Evolutionary conservation across 2,329 filamentous ascomycete genomes (phyloP).

Genomic region (Huntiella abstrusa): DNA sequence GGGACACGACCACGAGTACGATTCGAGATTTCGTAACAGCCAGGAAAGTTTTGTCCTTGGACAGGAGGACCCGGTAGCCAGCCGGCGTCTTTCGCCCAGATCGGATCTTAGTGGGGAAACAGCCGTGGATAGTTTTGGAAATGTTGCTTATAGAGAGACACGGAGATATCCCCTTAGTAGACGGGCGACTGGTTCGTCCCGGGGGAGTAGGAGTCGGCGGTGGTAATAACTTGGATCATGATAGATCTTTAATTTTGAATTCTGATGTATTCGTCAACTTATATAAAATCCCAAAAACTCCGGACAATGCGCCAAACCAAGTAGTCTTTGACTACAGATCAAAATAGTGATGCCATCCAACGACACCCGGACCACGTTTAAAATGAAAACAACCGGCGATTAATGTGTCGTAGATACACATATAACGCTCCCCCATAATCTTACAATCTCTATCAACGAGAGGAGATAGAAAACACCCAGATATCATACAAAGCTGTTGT

Average conservation of each 20-base stretch:
- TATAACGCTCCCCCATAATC: neutral
- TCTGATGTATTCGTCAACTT: neutral
- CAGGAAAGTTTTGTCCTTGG: slow-evolving; percentile 18
- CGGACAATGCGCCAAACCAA: slow-evolving; percentile 3
- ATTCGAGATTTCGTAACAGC: slow-evolving; percentile 15
- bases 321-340: neutral
- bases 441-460: slow-evolving; percentile 4
- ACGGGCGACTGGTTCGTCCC: neutral
- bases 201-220: neutral
- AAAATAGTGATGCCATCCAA: neutral
- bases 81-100: neutral
- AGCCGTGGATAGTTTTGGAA: neutral
- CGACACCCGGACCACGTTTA: neutral
- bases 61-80: slow-evolving; percentile 16
- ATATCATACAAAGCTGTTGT: slow-evolving; percentile 2
- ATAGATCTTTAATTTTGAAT: neutral
- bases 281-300: slow-evolving; percentile 6
- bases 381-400: too few species aligned
- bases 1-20: neutral
- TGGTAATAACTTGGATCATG: neutral
- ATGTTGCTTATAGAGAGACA: neutral
- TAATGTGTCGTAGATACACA: too few species aligned
- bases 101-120: neutral
- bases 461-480: slow-evolving; percentile 2
- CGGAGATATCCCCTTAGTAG: neutral